Conservation (phyloP, 2,329 filamentous ascomycete genomes). For the Trichophyton rubrum region DNA sequence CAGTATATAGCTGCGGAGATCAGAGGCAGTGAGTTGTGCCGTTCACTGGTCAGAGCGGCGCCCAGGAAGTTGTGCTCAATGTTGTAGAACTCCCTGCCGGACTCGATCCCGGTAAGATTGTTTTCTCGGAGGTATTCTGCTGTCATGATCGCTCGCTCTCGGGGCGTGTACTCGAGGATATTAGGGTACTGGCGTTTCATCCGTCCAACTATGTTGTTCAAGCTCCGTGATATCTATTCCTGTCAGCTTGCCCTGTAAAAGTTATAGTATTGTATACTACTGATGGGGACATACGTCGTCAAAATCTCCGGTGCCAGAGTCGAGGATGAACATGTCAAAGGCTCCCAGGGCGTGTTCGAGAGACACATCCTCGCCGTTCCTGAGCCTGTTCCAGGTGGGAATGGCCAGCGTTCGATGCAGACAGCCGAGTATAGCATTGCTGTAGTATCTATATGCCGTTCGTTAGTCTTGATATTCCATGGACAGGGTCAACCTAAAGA, state of each 20-base stretch:
- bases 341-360: conserved; percentile 66
- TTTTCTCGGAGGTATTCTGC: conserved; percentile 56
- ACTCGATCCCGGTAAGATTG: conserved; percentile 58
- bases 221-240: conserved; percentile 45
- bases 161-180: conserved; percentile 46
- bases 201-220: conserved; percentile 50
- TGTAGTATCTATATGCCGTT: conserved; percentile 52
- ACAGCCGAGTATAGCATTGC: conserved; percentile 59
- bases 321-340: conserved; percentile 81
- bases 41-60: conserved; percentile 57
- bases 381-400: conserved; percentile 56
- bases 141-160: conserved; percentile 55
- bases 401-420: conserved; percentile 73
- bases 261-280: not conserved
- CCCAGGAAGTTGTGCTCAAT: conserved; percentile 82
- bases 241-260: conserved; percentile 3
- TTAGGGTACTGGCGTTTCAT: conserved; percentile 44
- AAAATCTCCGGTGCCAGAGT: conserved; percentile 59
- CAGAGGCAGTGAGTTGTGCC: conserved; percentile 71
- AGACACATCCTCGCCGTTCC: conserved; percentile 39
- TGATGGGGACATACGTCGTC: conserved; percentile 53
- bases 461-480: not conserved
- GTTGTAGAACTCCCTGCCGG: conserved; percentile 59
- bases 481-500: not conserved
- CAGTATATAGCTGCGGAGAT: conserved; percentile 82